Evolutionary conservation across 257 asterid genomes (phyloP).

Genomic region (Solanum etuberosum): DNA sequence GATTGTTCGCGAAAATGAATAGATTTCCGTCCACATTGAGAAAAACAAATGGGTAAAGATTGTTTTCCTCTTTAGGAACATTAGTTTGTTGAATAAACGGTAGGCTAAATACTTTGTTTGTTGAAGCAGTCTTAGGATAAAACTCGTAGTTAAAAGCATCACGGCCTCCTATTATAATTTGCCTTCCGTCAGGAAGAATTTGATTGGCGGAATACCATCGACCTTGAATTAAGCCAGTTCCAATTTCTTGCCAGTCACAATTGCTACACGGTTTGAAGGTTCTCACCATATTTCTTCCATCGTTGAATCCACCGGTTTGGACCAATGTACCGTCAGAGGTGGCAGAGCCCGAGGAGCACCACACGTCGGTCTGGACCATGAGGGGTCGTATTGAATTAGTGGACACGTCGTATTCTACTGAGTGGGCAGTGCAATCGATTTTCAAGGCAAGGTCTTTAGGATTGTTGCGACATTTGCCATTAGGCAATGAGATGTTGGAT

Average conservation of each 20-base stretch:
- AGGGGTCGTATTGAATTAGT: conserved; percentile 29
- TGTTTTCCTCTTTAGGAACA: conserved; percentile 9
- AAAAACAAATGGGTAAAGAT: conserved; percentile 17
- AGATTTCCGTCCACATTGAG: conserved; percentile 8
- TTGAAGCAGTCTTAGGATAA: not conserved
- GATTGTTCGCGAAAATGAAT: not conserved
- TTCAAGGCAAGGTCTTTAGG: conserved; percentile 5
- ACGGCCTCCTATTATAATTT: conserved; percentile 10
- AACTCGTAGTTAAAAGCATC: conserved; percentile 13
- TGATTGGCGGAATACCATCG: conserved; percentile 24
- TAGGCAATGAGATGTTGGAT: conserved; percentile 33
- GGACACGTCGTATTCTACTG: conserved; percentile 35
- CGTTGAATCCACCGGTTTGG: conserved; percentile 40
- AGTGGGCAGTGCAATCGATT: conserved; percentile 46
- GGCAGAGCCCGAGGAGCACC: conserved; percentile 49
- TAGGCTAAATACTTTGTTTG: not conserved
- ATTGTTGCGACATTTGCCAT: conserved; percentile 23
- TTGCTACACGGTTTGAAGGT: not conserved
- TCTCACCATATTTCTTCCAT: conserved; percentile 6
- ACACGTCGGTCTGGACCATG: conserved; percentile 27
- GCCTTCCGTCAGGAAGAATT: conserved; percentile 11
- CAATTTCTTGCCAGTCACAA: conserved; percentile 17
- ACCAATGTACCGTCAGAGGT: conserved; percentile 20
- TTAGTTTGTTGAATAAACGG: conserved; percentile 10
- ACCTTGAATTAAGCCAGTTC: not conserved